Evolutionary conservation across 768 basidiomycete species (phyloP).

Genomic region (Serendipita indica): DNA sequence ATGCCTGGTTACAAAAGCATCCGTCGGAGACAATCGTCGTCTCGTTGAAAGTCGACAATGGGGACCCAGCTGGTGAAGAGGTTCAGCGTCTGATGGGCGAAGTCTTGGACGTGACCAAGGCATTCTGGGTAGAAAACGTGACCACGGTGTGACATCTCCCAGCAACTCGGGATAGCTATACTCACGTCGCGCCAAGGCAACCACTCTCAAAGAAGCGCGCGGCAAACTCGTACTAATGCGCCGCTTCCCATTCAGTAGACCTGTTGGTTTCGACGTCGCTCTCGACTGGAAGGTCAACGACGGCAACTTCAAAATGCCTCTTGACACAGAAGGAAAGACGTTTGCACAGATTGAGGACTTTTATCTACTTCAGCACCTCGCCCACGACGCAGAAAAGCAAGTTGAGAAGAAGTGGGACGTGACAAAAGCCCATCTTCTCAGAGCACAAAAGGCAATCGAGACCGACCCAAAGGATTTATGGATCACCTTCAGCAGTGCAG

Average conservation of each 20-base stretch:
- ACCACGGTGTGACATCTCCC: neutral
- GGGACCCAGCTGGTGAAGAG: neutral
- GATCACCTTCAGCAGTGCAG: conserved; percentile 5
- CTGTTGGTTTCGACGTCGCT: neutral
- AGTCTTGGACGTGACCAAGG: neutral
- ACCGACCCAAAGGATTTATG: neutral
- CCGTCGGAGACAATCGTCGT: conserved; percentile 1
- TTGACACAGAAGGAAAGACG: neutral
- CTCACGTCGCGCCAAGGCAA: neutral
- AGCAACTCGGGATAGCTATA: neutral
- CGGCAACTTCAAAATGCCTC: conserved; percentile 2
- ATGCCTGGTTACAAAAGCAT: neutral
- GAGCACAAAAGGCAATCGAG: neutral
- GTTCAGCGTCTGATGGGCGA: neutral
- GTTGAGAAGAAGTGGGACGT: neutral
- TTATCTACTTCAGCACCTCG: neutral
- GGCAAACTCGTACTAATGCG: conserved; percentile 3
- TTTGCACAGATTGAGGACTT: conserved; percentile 1
- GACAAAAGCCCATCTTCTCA: neutral
- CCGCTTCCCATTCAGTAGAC: neutral
- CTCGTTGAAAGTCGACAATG: conserved; percentile 4
- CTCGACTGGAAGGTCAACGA: conserved; percentile 4
- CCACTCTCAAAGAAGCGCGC: neutral
- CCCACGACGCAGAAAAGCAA: neutral
- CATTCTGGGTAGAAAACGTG: neutral